phyloP scores from a whole-genome alignment of 2,329 filamentous ascomycete species.

The Trichoderma pleuroti region DNA sequence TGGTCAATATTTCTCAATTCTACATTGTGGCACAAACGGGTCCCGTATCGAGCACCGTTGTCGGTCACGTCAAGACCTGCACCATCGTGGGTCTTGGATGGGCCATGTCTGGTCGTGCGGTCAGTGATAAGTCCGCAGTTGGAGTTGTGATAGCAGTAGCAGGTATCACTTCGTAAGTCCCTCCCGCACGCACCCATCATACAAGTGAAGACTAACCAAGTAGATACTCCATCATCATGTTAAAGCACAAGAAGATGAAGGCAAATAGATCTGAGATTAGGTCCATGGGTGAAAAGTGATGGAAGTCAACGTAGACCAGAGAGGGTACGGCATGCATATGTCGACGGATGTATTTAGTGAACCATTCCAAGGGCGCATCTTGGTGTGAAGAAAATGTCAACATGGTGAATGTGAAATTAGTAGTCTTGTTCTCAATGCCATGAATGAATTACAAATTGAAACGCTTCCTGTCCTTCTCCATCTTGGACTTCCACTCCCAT shows the following conservation, averaged over 20 bases:
- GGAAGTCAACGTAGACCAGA: not conserved
- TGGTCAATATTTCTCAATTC: slow-evolving; percentile 64
- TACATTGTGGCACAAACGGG: slow-evolving; percentile 61
- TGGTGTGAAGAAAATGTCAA: not conserved
- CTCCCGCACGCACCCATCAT: not conserved
- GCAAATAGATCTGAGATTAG: not conserved
- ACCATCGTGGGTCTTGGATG: slow-evolving; percentile 63
- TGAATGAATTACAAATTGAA: slow-evolving; percentile 70
- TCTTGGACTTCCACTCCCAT: slow-evolving; percentile 94
- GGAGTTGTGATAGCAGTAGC: slow-evolving; percentile 55
- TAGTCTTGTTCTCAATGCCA: not conserved
- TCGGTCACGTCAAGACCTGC: slow-evolving; percentile 64
- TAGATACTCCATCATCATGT: slow-evolving; percentile 49
- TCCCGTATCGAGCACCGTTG: slow-evolving; percentile 62
- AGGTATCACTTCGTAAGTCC: slow-evolving; percentile 54
- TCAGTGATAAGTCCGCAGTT: slow-evolving; percentile 52
- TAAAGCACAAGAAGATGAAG: slow-evolving; percentile 38
- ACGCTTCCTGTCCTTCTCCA: slow-evolving; percentile 90
- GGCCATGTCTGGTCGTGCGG: slow-evolving; percentile 52
- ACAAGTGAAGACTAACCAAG: slow-evolving; percentile 1
- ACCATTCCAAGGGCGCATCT: not conserved
- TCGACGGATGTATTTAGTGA: not conserved
- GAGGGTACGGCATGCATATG: not conserved
- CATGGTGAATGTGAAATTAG: not conserved
- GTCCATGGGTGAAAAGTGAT: not conserved